Conservation (phyloP, 1,139 yeast genomes). For the Kluyveromyces sp. region DNA sequence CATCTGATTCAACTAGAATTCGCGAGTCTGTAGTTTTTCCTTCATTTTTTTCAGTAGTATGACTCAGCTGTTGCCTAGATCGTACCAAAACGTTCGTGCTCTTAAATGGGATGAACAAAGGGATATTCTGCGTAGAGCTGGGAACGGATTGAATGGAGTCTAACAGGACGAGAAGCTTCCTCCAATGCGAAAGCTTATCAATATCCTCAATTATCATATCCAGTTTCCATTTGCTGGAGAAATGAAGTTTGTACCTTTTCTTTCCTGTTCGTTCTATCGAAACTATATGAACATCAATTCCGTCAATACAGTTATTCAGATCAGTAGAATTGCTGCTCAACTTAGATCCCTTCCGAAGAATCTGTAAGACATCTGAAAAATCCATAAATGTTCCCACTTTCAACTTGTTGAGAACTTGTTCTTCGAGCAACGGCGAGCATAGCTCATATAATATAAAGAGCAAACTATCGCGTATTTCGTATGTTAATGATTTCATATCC, state of each 20-base stretch:
- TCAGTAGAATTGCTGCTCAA: constrained; percentile 2
- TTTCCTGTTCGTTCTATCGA: constrained; percentile 22
- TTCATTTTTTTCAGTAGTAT: background rate
- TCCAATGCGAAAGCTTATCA: constrained; percentile 17
- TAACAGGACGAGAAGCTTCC: constrained; percentile 19
- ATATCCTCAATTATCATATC: constrained; percentile 24
- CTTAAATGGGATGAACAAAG: constrained; percentile 3
- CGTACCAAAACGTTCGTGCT: constrained; percentile 5
- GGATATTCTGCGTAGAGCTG: background rate
- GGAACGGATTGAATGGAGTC: constrained; percentile 1
- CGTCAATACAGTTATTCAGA: constrained; percentile 2
- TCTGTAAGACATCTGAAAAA: constrained; percentile 15
- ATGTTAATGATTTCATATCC: constrained; percentile 22
- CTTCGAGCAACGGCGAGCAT: constrained; percentile 16
- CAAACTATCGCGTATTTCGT: constrained; percentile 23
- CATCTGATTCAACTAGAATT: constrained; percentile 6
- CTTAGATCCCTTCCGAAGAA: constrained; percentile 8
- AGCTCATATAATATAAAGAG: constrained; percentile 24
- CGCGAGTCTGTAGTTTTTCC: constrained; percentile 1
- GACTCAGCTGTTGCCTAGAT: background rate
- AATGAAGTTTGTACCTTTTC: constrained; percentile 21
- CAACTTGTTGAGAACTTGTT: constrained; percentile 19
- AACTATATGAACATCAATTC: constrained; percentile 13
- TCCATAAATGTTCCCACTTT: constrained; percentile 22
- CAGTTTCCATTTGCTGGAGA: constrained; percentile 25